Conservation (phyloP, 2,329 filamentous ascomycete species). For the Massarina eburnea region DNA sequence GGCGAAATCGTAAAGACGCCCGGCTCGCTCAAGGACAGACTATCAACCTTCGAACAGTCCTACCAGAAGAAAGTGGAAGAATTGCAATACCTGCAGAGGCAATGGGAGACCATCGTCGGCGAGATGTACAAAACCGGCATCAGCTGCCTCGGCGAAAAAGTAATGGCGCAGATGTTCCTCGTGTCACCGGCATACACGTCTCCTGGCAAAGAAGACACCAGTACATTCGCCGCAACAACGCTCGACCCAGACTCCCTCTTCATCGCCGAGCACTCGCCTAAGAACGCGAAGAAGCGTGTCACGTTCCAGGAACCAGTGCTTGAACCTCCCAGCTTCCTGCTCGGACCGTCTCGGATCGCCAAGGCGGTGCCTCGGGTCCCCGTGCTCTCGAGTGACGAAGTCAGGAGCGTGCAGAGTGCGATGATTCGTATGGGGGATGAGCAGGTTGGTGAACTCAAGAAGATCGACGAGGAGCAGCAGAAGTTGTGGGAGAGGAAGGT, state of each 20-base stretch:
- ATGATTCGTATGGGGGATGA: constrained; percentile 21
- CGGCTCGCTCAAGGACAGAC: constrained; percentile 19
- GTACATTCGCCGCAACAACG: neutral
- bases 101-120: constrained; percentile 30
- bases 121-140: constrained; percentile 36
- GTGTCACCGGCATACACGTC: constrained; percentile 2
- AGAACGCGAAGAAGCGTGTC: constrained; percentile 21
- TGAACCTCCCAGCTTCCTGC: constrained; percentile 22
- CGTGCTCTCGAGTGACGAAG: constrained; percentile 12
- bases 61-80: constrained; percentile 21
- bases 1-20: constrained; percentile 12
- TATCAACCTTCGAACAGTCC: constrained; percentile 21
- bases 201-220: neutral
- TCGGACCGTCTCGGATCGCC: constrained; percentile 12
- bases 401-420: constrained; percentile 16
- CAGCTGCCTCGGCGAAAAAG: constrained; percentile 22
- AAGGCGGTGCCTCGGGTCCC: constrained; percentile 8
- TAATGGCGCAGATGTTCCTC: constrained; percentile 22
- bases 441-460: constrained; percentile 20
- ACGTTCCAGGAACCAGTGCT: constrained; percentile 17
- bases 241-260: constrained; percentile 17
- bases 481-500: constrained; percentile 31
- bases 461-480: constrained; percentile 23
- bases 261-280: constrained; percentile 14
- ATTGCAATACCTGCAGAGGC: constrained; percentile 20